Percentiles rank a stretch among this genome's conserved stretches.
Evolutionary conservation across 768 basidiomycete species (phyloP).

Genomic region (Lanmaoa rubissima): DNA sequence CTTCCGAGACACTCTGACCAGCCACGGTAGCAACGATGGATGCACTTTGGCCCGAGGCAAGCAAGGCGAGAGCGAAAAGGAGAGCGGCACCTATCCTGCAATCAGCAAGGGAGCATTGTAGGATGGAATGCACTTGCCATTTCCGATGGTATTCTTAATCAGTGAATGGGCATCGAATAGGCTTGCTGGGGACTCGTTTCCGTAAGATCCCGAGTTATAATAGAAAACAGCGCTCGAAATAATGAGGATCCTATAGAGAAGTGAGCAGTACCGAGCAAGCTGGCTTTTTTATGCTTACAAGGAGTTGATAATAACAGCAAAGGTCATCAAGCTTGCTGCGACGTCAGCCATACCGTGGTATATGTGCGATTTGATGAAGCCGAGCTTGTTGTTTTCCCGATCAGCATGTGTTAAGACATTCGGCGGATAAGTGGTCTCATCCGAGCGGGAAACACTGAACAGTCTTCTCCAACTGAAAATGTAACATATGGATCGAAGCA

Average conservation of each 20-base stretch:
- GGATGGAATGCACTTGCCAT: constrained; percentile 42
- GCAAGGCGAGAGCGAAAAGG: constrained; percentile 85
- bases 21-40: constrained; percentile 87
- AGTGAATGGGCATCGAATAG: constrained; percentile 83
- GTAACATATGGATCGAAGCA: constrained; percentile 7
- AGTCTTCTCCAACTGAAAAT: constrained; percentile 14
- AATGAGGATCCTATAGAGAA: constrained; percentile 63
- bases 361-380: constrained; percentile 61
- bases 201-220: constrained; percentile 43
- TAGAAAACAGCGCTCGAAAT: constrained; percentile 83
- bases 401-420: constrained; percentile 48
- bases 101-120: background rate
- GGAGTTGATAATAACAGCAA: constrained; percentile 88
- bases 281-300: constrained; percentile 43
- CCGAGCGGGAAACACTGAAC: constrained; percentile 26
- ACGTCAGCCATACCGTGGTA: constrained; percentile 68
- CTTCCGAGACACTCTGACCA: constrained; percentile 88
- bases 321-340: constrained; percentile 65
- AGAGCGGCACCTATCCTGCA: constrained; percentile 63
- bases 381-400: constrained; percentile 52
- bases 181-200: constrained; percentile 54
- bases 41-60: constrained; percentile 86
- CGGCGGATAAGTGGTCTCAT: constrained; percentile 19
- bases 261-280: background rate
- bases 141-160: constrained; percentile 64